phyloP scores from a whole-genome alignment of 352 stramenopile species.

The Phytopythium helicoides region DNA sequence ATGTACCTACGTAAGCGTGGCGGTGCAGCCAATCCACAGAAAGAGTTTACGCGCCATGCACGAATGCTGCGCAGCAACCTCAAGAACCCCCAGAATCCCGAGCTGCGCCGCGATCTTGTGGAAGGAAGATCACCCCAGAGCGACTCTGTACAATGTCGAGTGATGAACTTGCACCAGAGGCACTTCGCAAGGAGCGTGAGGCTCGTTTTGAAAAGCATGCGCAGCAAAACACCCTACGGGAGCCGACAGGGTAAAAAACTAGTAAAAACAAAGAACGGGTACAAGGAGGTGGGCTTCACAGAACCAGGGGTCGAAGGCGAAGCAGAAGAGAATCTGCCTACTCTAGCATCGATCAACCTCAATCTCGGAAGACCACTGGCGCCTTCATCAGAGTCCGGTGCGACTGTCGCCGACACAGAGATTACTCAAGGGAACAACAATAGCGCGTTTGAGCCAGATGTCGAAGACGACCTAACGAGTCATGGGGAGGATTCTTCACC shows the following conservation, averaged over 20 bases:
- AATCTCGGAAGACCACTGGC: neutral
- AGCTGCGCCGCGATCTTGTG: slow-evolving; percentile 41
- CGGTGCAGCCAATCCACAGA: slow-evolving; percentile 32
- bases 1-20: slow-evolving; percentile 36
- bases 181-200: slow-evolving; percentile 43
- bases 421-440: slow-evolving; percentile 2
- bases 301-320: slow-evolving; percentile 7
- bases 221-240: slow-evolving; percentile 39
- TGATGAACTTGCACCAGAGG: slow-evolving; percentile 45
- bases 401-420: neutral
- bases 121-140: slow-evolving; percentile 15
- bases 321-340: neutral
- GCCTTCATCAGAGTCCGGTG: neutral
- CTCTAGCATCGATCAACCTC: slow-evolving; percentile 10
- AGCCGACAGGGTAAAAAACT: slow-evolving; percentile 23
- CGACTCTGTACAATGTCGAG: slow-evolving; percentile 44
- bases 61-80: slow-evolving; percentile 56
- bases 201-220: slow-evolving; percentile 38
- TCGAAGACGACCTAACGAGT: neutral
- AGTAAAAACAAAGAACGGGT: slow-evolving; percentile 54
- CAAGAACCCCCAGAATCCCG: slow-evolving; percentile 30
- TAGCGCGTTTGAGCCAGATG: neutral
- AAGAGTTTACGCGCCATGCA: slow-evolving; percentile 43
- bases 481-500: neutral
- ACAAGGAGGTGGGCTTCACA: slow-evolving; percentile 41